phyloP scores from a whole-genome alignment of 108 stramenopile genomes.

The Cyclotella choctawhatcheeana region DNA sequence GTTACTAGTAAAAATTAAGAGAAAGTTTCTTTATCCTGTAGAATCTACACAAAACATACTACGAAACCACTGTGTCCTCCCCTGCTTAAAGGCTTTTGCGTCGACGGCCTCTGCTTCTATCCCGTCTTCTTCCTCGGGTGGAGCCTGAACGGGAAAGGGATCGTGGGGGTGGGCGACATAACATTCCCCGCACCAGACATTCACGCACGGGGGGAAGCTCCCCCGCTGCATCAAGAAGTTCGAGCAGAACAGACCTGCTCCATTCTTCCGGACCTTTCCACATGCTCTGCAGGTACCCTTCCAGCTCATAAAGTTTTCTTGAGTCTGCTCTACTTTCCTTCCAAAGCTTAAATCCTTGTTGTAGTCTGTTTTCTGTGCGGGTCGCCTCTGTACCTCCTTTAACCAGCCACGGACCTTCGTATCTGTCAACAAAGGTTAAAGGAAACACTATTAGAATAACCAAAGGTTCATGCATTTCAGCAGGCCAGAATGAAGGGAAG shows the following conservation, averaged over 20 bases:
- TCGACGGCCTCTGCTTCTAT: background rate
- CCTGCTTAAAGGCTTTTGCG: too few species aligned
- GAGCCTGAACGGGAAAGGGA: slow-evolving; percentile 10
- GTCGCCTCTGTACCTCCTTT: too few species aligned
- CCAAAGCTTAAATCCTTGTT: background rate
- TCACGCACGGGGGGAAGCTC: slow-evolving; percentile 30
- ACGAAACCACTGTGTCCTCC: too few species aligned
- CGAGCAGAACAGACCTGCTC: slow-evolving; percentile 51
- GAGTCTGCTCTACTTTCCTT: slow-evolving; percentile 20
- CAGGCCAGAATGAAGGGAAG: slow-evolving; percentile 10
- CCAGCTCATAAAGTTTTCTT: slow-evolving; percentile 48
- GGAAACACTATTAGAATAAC: slow-evolving; percentile 45
- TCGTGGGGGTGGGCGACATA: slow-evolving; percentile 6
- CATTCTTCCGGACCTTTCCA: slow-evolving; percentile 14
- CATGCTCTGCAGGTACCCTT: slow-evolving; percentile 40
- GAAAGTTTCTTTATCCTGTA: too few species aligned
- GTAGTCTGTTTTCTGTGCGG: too few species aligned
- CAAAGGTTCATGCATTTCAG: slow-evolving; percentile 21
- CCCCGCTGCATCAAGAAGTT: slow-evolving; percentile 42
- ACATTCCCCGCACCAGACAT: slow-evolving; percentile 47
- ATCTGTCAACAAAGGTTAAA: slow-evolving; percentile 13
- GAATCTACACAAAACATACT: too few species aligned
- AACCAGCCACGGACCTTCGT: slow-evolving; percentile 32
- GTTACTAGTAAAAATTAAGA: too few species aligned
- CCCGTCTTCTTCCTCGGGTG: slow-evolving; percentile 12